These are phyloP conservation scores for Lactarius indigo DNA, from an alignment of 768 basidiomycete species.

Conservation along the genomic window DNA sequence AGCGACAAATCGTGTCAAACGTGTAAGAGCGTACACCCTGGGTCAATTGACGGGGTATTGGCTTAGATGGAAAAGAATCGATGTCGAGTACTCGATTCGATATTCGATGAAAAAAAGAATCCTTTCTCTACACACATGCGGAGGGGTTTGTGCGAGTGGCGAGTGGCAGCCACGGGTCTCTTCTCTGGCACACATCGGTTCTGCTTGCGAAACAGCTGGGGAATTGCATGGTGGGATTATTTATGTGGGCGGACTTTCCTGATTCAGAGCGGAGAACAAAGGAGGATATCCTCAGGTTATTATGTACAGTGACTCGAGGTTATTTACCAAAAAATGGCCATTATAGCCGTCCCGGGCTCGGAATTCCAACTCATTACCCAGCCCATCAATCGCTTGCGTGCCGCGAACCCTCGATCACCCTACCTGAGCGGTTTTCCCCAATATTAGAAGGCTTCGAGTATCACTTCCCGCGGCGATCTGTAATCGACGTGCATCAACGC, in stretches of 20 bases:
- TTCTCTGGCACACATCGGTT: neutral
- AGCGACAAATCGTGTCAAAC: neutral
- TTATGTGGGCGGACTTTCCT: neutral
- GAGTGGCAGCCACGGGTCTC: neutral
- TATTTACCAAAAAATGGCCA: neutral
- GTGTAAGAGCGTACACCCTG: neutral
- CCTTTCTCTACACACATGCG: neutral
- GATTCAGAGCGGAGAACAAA: neutral
- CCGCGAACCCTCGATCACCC: neutral
- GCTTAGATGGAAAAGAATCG: neutral
- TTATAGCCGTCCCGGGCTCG: too few relatives aligned
- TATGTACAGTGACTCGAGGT: too few relatives aligned
- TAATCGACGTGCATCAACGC: neutral
- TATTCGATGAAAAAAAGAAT: neutral
- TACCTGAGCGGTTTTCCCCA: neutral
- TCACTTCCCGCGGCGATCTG: neutral
- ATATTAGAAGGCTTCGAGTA: neutral
- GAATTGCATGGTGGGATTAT: neutral
- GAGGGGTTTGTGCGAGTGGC: neutral
- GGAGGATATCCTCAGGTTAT: neutral
- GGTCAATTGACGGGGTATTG: neutral
- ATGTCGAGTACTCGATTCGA: neutral
- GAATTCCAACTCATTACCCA: too few relatives aligned
- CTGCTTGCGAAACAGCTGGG: neutral
- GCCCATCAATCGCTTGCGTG: neutral